Evolutionary conservation across 805 yeast genomes (phyloP).

Genomic region (Candida methanosorbosa): DNA sequence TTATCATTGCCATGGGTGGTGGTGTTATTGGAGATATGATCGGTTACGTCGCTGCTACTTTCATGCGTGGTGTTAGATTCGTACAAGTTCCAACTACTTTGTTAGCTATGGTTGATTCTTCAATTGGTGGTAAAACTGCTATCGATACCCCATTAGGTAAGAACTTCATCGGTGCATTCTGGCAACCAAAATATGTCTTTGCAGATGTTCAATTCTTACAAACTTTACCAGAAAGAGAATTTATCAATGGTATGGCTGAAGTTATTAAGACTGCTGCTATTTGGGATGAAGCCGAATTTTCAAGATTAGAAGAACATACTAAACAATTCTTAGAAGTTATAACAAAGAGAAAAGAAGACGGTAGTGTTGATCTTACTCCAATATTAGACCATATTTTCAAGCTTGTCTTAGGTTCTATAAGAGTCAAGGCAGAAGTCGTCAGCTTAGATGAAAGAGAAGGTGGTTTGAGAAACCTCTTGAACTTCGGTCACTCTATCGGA

Average conservation of each 20-base stretch:
- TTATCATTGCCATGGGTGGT: conserved; percentile 92
- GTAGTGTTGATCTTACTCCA: conserved; percentile 52
- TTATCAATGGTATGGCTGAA: conserved; percentile 97
- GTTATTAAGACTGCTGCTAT: conserved; percentile 97
- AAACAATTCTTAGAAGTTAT: conserved; percentile 62
- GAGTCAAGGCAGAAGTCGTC: conserved; percentile 91
- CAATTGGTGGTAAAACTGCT: conserved; percentile 98
- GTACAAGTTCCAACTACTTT: conserved; percentile 92
- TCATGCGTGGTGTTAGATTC: conserved; percentile 95
- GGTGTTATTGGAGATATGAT: conserved; percentile 99
- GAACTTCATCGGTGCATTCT: conserved; percentile 93
- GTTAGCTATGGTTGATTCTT: conserved; percentile 95
- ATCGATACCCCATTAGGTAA: conserved; percentile 95
- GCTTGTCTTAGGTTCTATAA: conserved; percentile 77
- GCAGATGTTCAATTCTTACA: conserved; percentile 83
- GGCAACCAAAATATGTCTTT: conserved; percentile 88
- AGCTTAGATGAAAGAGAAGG: conserved; percentile 93
- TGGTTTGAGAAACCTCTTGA: conserved; percentile 81
- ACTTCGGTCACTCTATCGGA: conserved; percentile 96
- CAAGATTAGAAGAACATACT: conserved; percentile 74
- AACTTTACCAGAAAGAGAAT: conserved; percentile 87
- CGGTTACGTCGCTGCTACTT: conserved; percentile 98
- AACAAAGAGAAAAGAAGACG: conserved; percentile 30
- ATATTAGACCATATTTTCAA: conserved; percentile 69
- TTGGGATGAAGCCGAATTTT: conserved; percentile 87